These are phyloP conservation scores for Nemophila menziesii DNA, from an alignment of 257 asterid species.

Conservation along the genomic window DNA sequence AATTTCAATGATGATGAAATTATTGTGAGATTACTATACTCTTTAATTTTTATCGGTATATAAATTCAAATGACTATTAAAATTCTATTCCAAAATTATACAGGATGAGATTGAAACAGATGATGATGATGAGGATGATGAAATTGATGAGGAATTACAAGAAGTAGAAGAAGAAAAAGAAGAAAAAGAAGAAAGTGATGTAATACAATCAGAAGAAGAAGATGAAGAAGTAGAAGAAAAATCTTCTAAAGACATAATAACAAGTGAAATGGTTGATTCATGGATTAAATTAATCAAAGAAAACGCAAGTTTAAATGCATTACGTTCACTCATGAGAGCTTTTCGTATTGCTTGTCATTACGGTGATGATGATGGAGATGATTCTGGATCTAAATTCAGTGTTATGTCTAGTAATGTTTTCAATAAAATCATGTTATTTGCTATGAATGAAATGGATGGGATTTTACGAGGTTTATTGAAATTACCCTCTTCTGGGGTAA, in stretches of 20 bases:
- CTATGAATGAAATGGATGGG: conserved; percentile 84
- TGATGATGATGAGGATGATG: conserved; percentile 17
- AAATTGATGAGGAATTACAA: conserved; percentile 25
- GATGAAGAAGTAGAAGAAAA: conserved; percentile 23
- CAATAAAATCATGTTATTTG: conserved; percentile 78
- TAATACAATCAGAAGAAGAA: conserved; percentile 14
- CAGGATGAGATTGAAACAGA: conserved; percentile 32
- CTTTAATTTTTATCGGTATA: not conserved
- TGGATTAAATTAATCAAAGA: conserved; percentile 52
- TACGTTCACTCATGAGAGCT: conserved; percentile 74
- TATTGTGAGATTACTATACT: conserved; percentile 37
- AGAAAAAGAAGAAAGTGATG: conserved; percentile 21
- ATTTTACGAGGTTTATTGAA: conserved; percentile 58
- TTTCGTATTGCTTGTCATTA: conserved; percentile 84
- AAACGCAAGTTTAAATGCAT: conserved; percentile 50
- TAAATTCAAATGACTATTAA: conserved; percentile 6
- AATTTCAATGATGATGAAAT: conserved; percentile 58
- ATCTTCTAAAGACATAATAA: conserved; percentile 47
- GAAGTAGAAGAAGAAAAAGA: conserved; percentile 16
- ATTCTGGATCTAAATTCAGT: conserved; percentile 41
- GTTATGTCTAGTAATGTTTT: conserved; percentile 81
- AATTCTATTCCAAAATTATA: conserved; percentile 10
- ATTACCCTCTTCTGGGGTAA: conserved; percentile 58
- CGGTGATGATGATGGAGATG: conserved; percentile 74
- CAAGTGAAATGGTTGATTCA: conserved; percentile 74